Evolutionary conservation across 1,284 basidiomycete species (phyloP).

Genomic region (Cryptococcus sp.): DNA sequence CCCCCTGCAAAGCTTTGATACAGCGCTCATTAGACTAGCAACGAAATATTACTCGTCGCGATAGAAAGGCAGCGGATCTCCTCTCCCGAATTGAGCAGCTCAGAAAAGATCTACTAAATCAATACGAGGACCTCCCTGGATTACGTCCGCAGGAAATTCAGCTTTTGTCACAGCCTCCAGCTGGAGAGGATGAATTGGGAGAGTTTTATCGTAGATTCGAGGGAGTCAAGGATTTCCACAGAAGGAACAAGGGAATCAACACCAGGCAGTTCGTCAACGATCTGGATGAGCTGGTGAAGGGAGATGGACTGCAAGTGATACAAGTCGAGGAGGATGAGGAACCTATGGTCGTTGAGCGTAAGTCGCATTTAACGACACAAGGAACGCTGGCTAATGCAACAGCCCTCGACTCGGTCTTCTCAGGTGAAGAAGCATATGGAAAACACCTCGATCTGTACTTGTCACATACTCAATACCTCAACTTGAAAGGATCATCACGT

Average conservation of each 20-base stretch:
- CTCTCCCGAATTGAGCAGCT: constrained; percentile 75
- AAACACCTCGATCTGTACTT: constrained; percentile 90
- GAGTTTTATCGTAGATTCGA: constrained; percentile 93
- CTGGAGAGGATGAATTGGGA: constrained; percentile 65
- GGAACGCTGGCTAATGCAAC: constrained; percentile 6
- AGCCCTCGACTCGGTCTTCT: constrained; percentile 86
- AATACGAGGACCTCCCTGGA: constrained; percentile 68
- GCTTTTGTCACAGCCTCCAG: constrained; percentile 49
- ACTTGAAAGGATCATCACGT: constrained; percentile 75
- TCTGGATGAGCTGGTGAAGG: constrained; percentile 62
- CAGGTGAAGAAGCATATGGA: constrained; percentile 92
- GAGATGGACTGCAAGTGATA: constrained; percentile 42
- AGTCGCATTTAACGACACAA: constrained; percentile 15
- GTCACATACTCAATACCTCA: constrained; percentile 83
- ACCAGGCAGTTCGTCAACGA: constrained; percentile 74
- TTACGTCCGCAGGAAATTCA: constrained; percentile 49
- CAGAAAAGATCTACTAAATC: constrained; percentile 59
- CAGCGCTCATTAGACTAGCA: constrained; percentile 31
- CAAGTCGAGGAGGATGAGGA: constrained; percentile 64
- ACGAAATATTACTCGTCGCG: constrained; percentile 62
- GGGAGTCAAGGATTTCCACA: constrained; percentile 92
- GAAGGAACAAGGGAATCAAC: constrained; percentile 84
- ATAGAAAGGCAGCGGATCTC: constrained; percentile 82
- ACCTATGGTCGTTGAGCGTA: constrained; percentile 55
- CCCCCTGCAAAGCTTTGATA: constrained; percentile 16